Evolutionary conservation across 805 yeast species (phyloP), one percentile per base, ranked within the genome.

Genomic region (Tetrapisispora pingtungensis): DNA sequence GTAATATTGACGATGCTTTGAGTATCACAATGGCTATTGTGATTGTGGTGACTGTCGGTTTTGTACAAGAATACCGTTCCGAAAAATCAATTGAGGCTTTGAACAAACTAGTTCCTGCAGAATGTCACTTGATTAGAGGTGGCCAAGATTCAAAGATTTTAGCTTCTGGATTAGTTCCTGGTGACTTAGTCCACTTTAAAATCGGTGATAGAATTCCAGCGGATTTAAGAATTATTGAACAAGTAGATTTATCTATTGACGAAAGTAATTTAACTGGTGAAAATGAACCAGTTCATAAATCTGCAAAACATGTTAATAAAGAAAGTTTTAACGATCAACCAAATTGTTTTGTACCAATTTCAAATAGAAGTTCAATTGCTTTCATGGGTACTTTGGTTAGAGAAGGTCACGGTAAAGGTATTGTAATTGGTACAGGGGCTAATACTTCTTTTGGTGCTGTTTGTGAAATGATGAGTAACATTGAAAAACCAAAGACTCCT

Each of bases 121-220:
- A 84, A 59, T 95, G 97, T 32, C 93, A 90, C 61, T 73, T 93
- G 41, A 82, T 94, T 10, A 75, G 99, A 64, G 80, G 77, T 55
- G 89, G 88, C 12, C 73, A 77, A 47, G 77, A 85, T 10, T 81
- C 84, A 42, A 78, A 83, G n/a, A 87, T 85, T 7, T 68, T 90
- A 49, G 98, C 98, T 0, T 75, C 89, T 0, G 75, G 77, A 36
- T 74, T 93, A 48, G 99, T 93, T 19, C 97, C 98, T 5, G 99
- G 99, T 47, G 99, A 93, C 63, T 66, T 93, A 56, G 95, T 93
- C 33, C 83, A 81, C 53, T 85, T 93, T 55, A 65, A 80, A 36
- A 89, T 88, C 43, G 99, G 99, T 53, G 99, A 93, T 65, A 74
- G 96, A 53, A 82, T 93, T 44, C 98, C 99, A 1, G 98, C 98